These are phyloP conservation scores for Cochlearia excelsa DNA, from an alignment of 345 rosid genomes.

Conservation along the genomic window DNA sequence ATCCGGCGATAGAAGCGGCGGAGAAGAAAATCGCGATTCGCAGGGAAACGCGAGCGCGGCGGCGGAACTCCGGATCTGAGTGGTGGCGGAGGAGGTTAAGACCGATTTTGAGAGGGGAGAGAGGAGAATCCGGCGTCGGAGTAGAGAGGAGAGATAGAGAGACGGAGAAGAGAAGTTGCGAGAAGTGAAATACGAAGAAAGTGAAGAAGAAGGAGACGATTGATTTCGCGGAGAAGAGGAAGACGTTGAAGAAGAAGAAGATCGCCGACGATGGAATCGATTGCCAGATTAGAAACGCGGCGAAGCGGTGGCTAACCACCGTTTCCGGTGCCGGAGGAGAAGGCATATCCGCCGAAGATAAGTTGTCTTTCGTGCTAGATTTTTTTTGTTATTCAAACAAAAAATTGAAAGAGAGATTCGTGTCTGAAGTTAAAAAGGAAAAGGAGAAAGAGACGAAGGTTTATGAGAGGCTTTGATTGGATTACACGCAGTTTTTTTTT, in stretches of 20 bases:
- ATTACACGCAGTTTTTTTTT: background rate
- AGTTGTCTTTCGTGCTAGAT: background rate
- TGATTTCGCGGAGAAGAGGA: slow-evolving; percentile 33
- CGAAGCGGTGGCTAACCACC: slow-evolving; percentile 47
- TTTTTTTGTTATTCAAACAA: background rate
- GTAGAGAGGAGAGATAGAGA: slow-evolving; percentile 51
- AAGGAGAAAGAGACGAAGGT: background rate
- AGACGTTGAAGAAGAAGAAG: slow-evolving; percentile 51
- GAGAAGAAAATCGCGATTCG: slow-evolving; percentile 44
- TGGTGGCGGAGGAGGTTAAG: slow-evolving; percentile 38
- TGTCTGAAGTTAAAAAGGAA: slow-evolving; percentile 21
- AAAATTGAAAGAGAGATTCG: slow-evolving; percentile 12
- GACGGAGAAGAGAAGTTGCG: slow-evolving; percentile 60
- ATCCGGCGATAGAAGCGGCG: slow-evolving; percentile 46
- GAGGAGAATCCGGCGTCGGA: slow-evolving; percentile 38
- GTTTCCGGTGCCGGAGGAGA: slow-evolving; percentile 37
- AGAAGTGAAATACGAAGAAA: slow-evolving; percentile 46
- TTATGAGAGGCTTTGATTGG: too few relatives aligned
- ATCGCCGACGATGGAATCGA: slow-evolving; percentile 51
- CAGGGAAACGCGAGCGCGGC: slow-evolving; percentile 48
- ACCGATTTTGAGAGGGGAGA: slow-evolving; percentile 43
- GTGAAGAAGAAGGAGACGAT: slow-evolving; percentile 32
- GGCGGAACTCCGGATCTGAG: slow-evolving; percentile 48
- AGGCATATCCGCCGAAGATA: slow-evolving; percentile 31
- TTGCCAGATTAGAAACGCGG: slow-evolving; percentile 75